Conservation (phyloP, 2,329 filamentous ascomycete genomes). For the Aureobasidium sp. region DNA sequence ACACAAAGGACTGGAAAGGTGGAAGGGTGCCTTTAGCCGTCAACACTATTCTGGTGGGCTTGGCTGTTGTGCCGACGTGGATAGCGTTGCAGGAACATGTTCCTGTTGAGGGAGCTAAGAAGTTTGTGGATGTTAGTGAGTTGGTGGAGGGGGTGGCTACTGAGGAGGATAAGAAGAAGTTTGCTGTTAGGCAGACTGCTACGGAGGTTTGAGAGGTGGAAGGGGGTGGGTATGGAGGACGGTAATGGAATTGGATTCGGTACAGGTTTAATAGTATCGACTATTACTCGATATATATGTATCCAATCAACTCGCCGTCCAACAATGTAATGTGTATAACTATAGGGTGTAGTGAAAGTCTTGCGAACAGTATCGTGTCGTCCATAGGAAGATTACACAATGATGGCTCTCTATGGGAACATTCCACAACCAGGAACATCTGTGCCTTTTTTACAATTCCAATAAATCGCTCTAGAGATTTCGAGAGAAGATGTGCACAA, state of each 20-base stretch:
- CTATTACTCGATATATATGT: too few species aligned
- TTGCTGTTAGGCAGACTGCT: slow-evolving; percentile 1
- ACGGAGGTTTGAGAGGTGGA: not conserved
- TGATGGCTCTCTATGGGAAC: too few species aligned
- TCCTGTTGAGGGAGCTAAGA: slow-evolving; percentile 16
- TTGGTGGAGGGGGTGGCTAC: not conserved
- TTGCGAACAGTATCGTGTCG: too few species aligned
- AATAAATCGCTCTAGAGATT: too few species aligned
- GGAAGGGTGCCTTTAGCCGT: slow-evolving; percentile 35
- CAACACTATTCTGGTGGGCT: slow-evolving; percentile 25
- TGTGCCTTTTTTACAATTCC: too few species aligned
- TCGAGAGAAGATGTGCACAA: too few species aligned
- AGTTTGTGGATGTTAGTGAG: not conserved
- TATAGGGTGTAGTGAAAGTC: too few species aligned
- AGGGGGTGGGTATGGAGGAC: not conserved
- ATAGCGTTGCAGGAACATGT: slow-evolving; percentile 23
- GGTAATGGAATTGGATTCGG: too few species aligned
- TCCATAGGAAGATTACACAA: too few species aligned
- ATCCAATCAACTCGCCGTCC: too few species aligned
- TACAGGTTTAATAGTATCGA: not conserved
- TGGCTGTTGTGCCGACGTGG: slow-evolving; percentile 24
- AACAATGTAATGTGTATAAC: too few species aligned
- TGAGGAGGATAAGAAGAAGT: slow-evolving; percentile 7
- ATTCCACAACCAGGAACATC: too few species aligned
- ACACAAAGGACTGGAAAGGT: slow-evolving; percentile 35